Base-by-base conservation (phyloP, 495 filamentous ascomycete species). In the Chaetomidium leptoderma region DNA sequence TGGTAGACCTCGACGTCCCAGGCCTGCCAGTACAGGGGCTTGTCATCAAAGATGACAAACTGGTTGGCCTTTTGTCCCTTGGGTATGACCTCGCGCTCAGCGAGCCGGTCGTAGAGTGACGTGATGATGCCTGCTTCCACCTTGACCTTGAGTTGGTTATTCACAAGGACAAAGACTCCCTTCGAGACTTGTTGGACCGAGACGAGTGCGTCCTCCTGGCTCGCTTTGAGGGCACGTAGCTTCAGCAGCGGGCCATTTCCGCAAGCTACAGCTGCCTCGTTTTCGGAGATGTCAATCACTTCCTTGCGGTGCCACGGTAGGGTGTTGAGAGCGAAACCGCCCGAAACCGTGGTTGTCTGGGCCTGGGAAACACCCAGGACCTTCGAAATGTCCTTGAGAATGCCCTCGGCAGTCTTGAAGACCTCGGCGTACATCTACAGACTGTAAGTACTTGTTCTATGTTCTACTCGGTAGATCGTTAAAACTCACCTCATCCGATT, bases 1-100 rank as follows among this genome's bases (percentile, higher is more conserved):
- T 97, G 93, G 75, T 87, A 98, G 44, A 97, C 90, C 70, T 98
- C 93, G 32, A 96, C 91, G 71, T 98, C 93, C 93, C 93, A 98
- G 1, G 92, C 93, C 74, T 98, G 92, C 93, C 93, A 98, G 74
- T 96, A 95, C 19, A 97, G 80, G 17, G 93, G 93, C 73, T 97
- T 97, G 72, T 98, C 93, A 66, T 98, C 93, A 68, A 95, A 97
- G 50, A 97, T 87, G 57, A 98, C 91, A 8, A 96, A 79, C 66
- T 97, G 92, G 51, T 91, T 92, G 44, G 89, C 92, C 70, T 90
- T 93, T 6, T 81, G 78, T 55, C 87, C 91, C 59, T 86, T 79
- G 16, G 90, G 74, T 47, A 98, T 83, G 29, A 96, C 65, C 67
- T 98, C 89, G 45, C 92, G 83, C 8, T 86, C 72, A 19, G 77